phyloP scores from a whole-genome alignment of 768 basidiomycete genomes.

The Pisolithus marmoratus region DNA sequence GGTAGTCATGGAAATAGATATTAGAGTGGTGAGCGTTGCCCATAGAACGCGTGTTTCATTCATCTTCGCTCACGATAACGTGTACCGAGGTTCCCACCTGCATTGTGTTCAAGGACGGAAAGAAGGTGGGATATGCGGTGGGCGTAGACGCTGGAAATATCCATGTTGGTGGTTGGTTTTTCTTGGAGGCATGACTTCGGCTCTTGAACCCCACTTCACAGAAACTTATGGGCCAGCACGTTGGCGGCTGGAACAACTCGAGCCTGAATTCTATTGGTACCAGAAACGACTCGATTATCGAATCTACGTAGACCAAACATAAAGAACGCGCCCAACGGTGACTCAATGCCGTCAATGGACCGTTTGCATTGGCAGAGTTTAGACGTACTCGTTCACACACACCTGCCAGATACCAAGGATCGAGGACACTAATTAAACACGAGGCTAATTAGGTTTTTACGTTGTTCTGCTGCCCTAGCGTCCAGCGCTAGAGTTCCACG shows the following conservation, averaged over 20 bases:
- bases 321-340: no score
- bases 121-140: conserved; percentile 18
- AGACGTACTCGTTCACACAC: no score
- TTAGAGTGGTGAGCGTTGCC: conserved; percentile 49
- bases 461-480: no score
- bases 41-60: no score
- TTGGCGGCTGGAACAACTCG: conserved; percentile 6
- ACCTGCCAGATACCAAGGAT: no score
- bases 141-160: conserved; percentile 23
- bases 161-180: conserved; percentile 17
- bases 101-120: conserved; percentile 27
- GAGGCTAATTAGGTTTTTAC: no score
- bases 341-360: no score
- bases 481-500: no score
- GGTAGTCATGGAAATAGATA: conserved; percentile 51
- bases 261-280: not conserved
- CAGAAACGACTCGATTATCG: not conserved
- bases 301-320: not conserved
- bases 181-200: not conserved
- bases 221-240: conserved; percentile 17
- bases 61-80: no score
- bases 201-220: conserved; percentile 1
- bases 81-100: conserved; percentile 17
- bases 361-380: no score
- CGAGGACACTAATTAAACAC: no score